phyloP scores from a whole-genome alignment of 2,329 filamentous ascomycete genomes.

The Fulvia fulva region DNA sequence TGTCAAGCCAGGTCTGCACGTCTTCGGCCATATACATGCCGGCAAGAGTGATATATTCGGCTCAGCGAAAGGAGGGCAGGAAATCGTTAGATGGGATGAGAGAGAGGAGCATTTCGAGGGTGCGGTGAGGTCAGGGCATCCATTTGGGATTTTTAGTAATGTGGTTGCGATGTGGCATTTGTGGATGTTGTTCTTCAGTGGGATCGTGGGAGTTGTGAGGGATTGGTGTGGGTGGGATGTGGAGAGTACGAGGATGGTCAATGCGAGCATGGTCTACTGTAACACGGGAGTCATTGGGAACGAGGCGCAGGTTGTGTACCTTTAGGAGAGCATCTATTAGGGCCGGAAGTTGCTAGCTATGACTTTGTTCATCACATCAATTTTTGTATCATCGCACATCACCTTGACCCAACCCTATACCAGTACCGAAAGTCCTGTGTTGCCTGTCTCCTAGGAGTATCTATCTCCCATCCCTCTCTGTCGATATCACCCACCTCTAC shows the following conservation, averaged over 20 bases:
- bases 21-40: slow-evolving; percentile 83
- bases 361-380: neutral
- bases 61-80: slow-evolving; percentile 52
- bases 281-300: slow-evolving; percentile 49
- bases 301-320: slow-evolving; percentile 36
- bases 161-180: slow-evolving; percentile 49
- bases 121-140: slow-evolving; percentile 44
- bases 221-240: slow-evolving; percentile 35
- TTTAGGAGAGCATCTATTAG: slow-evolving; percentile 17
- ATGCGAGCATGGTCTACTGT: slow-evolving; percentile 55
- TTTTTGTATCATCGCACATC: neutral
- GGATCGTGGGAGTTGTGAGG: slow-evolving; percentile 32
- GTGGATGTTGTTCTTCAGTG: slow-evolving; percentile 49
- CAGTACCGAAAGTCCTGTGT: slow-evolving; percentile 13
- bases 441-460: neutral
- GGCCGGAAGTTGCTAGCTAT: no score
- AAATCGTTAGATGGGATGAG: slow-evolving; percentile 70
- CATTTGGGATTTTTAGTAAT: slow-evolving; percentile 37
- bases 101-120: slow-evolving; percentile 68
- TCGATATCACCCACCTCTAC: slow-evolving; percentile 39
- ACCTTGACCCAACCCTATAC: slow-evolving; percentile 3
- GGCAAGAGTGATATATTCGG: slow-evolving; percentile 40
- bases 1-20: slow-evolving; percentile 68
- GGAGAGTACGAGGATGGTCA: slow-evolving; percentile 51
- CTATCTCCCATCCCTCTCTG: neutral